Percentiles rank a stretch among this genome's conserved stretches.
Conservation (phyloP, 2,329 filamentous ascomycete species). For the Amauroascus verrucosus region DNA sequence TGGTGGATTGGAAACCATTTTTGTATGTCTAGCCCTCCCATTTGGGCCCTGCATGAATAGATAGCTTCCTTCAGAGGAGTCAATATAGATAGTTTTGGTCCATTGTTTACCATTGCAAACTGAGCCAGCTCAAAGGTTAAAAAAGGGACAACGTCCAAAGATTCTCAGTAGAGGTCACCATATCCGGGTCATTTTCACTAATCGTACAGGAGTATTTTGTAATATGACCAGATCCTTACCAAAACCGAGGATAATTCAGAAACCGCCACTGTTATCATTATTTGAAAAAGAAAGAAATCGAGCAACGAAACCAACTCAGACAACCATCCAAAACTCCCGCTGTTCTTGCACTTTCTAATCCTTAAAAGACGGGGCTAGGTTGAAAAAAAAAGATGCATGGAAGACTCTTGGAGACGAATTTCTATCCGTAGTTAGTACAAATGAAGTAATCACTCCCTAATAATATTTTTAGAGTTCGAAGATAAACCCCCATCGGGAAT, state of each 20-base stretch:
- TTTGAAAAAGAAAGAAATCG: neutral
- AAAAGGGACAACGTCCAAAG: neutral
- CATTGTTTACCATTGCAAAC: neutral
- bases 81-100: constrained; percentile 3
- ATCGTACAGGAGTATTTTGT: constrained; percentile 12
- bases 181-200: constrained; percentile 7
- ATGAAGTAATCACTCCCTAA: neutral
- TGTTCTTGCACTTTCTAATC: constrained; percentile 5
- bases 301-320: neutral
- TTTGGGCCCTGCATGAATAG: neutral
- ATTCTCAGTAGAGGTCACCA: neutral
- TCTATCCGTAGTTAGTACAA: neutral
- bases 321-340: constrained; percentile 1
- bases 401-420: neutral
- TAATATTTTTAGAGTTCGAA: neutral
- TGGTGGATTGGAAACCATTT: neutral
- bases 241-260: neutral
- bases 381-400: neutral
- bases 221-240: neutral
- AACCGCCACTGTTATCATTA: neutral
- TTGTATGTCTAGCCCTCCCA: constrained; percentile 6
- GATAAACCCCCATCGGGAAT: constrained; percentile 10
- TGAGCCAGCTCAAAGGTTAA: neutral
- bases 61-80: neutral
- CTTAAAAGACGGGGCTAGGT: neutral